phyloP scores from a whole-genome alignment of 129 eudicot species.

The Tanacetum coccineum region DNA sequence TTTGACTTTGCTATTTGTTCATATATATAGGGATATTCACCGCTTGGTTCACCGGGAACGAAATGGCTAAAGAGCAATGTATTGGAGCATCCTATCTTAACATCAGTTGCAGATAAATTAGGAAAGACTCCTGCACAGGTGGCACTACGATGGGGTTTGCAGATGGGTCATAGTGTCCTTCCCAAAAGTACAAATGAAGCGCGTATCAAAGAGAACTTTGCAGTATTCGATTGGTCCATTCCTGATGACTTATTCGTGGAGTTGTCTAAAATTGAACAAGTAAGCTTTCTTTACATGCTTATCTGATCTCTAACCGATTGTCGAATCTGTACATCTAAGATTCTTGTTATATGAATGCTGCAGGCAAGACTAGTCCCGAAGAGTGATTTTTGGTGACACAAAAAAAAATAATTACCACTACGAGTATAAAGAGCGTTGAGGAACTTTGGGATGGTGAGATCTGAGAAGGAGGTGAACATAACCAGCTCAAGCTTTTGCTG shows the following conservation, averaged over 20 bases:
- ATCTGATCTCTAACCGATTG: not conserved
- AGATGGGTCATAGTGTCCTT: slow-evolving; percentile 58
- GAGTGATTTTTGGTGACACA: slow-evolving; percentile 48
- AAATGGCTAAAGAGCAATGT: slow-evolving; percentile 48
- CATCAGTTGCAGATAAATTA: slow-evolving; percentile 38
- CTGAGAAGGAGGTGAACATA: slow-evolving; percentile 1
- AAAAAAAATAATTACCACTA: too few species aligned
- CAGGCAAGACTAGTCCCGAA: slow-evolving; percentile 52
- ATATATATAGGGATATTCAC: slow-evolving; percentile 46
- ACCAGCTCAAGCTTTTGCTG: slow-evolving; percentile 9
- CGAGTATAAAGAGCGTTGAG: slow-evolving; percentile 39
- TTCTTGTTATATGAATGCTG: slow-evolving; percentile 13
- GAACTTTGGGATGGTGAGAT: slow-evolving; percentile 67
- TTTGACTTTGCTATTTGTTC: slow-evolving; percentile 5
- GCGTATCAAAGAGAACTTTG: slow-evolving; percentile 45
- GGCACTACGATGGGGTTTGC: slow-evolving; percentile 59
- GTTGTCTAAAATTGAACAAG: slow-evolving; percentile 46
- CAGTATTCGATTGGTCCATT: slow-evolving; percentile 40
- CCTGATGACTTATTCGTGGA: slow-evolving; percentile 43
- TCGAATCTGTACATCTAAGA: not conserved
- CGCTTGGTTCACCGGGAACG: slow-evolving; percentile 62
- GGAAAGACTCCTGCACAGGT: slow-evolving; percentile 60
- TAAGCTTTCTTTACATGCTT: not conserved
- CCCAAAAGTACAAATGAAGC: slow-evolving; percentile 53
- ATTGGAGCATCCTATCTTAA: slow-evolving; percentile 41